These are phyloP conservation scores for Nigrospora osmanthi DNA, from an alignment of 2,329 filamentous ascomycete species.

Conservation along the genomic window DNA sequence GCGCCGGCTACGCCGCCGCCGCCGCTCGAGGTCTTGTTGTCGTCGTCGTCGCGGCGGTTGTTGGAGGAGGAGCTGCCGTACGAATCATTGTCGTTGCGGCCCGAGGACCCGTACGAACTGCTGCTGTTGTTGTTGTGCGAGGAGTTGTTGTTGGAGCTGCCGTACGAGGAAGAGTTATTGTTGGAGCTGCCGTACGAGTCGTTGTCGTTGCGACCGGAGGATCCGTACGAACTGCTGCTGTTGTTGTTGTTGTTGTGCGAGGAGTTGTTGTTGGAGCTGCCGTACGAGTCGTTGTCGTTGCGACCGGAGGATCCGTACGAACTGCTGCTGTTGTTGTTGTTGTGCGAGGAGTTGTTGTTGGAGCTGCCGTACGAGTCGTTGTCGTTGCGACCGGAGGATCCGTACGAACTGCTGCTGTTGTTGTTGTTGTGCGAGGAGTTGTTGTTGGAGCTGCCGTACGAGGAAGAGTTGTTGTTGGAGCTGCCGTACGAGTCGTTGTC, in stretches of 20 bases:
- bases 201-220: background rate
- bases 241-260: background rate
- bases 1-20: background rate
- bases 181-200: background rate
- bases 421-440: too few species aligned
- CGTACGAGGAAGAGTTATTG: background rate
- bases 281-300: background rate
- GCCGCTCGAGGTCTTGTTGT: background rate
- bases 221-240: slow-evolving; percentile 1
- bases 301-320: background rate
- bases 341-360: background rate
- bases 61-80: background rate
- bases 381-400: background rate
- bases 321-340: slow-evolving; percentile 2
- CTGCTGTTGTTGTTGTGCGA: background rate
- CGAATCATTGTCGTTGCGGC: slow-evolving; percentile 1
- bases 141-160: background rate
- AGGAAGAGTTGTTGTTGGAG: background rate
- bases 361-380: background rate
- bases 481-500: background rate
- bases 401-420: slow-evolving; percentile 1
- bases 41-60: too few species aligned
- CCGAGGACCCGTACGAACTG: background rate
- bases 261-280: background rate
- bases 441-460: background rate